Percentiles rank a stretch among this genome's conserved stretches.
Conservation (phyloP, 2,329 filamentous ascomycete genomes). For the Stagonosporopsis rhizophila region DNA sequence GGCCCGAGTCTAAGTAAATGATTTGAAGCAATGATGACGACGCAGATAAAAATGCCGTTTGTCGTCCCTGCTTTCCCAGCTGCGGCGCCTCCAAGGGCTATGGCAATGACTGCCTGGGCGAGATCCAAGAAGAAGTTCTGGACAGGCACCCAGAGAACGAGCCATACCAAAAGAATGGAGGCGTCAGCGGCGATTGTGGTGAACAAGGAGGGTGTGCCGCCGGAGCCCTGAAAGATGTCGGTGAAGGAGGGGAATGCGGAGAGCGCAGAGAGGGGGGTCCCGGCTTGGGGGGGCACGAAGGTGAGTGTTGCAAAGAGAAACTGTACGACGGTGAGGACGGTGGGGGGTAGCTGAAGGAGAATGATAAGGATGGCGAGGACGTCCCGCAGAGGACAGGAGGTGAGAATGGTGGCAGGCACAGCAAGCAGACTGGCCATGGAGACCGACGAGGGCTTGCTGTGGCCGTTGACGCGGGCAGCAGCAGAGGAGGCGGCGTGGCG, state of each 20-base stretch:
- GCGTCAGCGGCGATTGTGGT: slow-evolving; percentile 85
- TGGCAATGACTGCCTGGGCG: slow-evolving; percentile 90
- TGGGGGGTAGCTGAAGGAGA: slow-evolving; percentile 87
- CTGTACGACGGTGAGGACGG: slow-evolving; percentile 87
- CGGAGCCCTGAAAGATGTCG: slow-evolving; percentile 88
- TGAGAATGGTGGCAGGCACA: slow-evolving; percentile 83
- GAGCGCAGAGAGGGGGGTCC: slow-evolving; percentile 76
- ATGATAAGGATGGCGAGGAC: slow-evolving; percentile 97
- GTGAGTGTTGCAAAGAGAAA: slow-evolving; percentile 91
- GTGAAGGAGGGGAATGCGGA: slow-evolving; percentile 79
- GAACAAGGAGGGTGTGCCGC: slow-evolving; percentile 83
- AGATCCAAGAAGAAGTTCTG: slow-evolving; percentile 89
- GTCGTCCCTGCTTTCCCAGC: slow-evolving; percentile 72
- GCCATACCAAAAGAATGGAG: slow-evolving; percentile 82
- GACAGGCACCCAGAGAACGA: slow-evolving; percentile 84
- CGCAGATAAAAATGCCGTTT: slow-evolving; percentile 74
- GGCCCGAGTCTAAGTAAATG: slow-evolving; percentile 63
- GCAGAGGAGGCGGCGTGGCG: slow-evolving; percentile 53
- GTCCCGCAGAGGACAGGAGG: slow-evolving; percentile 88
- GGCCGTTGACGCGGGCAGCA: slow-evolving; percentile 67
- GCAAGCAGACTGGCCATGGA: slow-evolving; percentile 73
- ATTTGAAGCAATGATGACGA: slow-evolving; percentile 67
- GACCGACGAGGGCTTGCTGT: slow-evolving; percentile 67
- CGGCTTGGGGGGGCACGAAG: slow-evolving; percentile 81
- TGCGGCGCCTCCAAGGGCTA: slow-evolving; percentile 84